Base-by-base conservation (phyloP, 2,329 filamentous ascomycete genomes). In the Triangularia setosa region DNA sequence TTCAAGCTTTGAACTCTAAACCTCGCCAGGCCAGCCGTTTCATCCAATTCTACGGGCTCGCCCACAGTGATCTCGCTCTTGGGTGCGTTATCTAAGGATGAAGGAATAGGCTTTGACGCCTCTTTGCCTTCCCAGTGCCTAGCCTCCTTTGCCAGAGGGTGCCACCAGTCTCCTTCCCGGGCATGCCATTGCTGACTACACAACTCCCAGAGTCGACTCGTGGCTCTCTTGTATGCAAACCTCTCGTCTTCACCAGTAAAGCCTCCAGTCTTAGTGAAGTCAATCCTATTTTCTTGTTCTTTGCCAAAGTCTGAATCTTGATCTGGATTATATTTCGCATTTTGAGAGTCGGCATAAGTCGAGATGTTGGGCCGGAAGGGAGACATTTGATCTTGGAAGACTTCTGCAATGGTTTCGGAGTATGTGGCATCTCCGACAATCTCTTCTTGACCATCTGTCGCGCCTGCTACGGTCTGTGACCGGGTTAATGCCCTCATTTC, bases 161-260 rank as follows among this genome's bases (percentile, higher is more conserved):
- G 83, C 84, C 88, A 90, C 90, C 90, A 93, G 7, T 76, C 81
- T 3, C 83, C 84, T 3, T 77, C 79, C 56, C 90, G 78, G 2
- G 82, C 81, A 78, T 92, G 91, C 91, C 91, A 94, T 66, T 83
- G 79, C 40, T 80, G 81, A 18, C 90, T 86, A 74, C 90, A 94
- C 73, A 95, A 86, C 77, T 95, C 90, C 91, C 90, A 95, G 2
- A 95, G 78, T n/a, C 91, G 80, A 68, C 88, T 91, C 53, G 86
- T 82, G 1, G 91, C 91, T 24, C 91, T 82, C 75, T 91, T 91
- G 70, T 92, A 93, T 0, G 91, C 91, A 73, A 95, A 95, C 12
- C 86, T 81, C 75, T 94, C 91, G 74, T 94, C 91, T 73, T 93
- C 90, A 12, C 91, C 91, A 0, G 89, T 93, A 71, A 94, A 90